Evolutionary conservation across 768 basidiomycete genomes (phyloP).

Genomic region (Suillus decipiens): DNA sequence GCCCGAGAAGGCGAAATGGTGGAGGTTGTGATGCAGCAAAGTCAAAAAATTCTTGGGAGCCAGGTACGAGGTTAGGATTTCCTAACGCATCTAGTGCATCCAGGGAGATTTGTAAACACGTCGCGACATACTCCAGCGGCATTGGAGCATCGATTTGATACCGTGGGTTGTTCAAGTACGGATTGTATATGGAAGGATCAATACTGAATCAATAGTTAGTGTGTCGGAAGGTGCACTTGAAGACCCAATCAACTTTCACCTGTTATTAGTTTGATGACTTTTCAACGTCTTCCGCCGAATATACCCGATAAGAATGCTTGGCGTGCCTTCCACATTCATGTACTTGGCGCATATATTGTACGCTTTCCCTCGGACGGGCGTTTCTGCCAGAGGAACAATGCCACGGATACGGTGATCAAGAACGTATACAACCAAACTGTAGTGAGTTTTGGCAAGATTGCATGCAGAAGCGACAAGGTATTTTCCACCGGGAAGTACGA

Average conservation of each 20-base stretch:
- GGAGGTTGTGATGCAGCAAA: conserved; percentile 36
- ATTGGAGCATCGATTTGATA: conserved; percentile 44
- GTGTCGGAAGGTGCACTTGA: conserved; percentile 6
- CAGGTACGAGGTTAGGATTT: conserved; percentile 41
- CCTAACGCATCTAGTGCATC: conserved; percentile 44
- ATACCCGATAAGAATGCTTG: conserved; percentile 61
- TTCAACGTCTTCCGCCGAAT: conserved; percentile 38
- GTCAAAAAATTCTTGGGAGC: conserved; percentile 39
- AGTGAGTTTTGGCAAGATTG: conserved; percentile 44
- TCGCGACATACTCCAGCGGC: conserved; percentile 46
- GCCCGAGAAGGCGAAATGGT: conserved; percentile 44
- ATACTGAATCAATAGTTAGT: conserved; percentile 23
- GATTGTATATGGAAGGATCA: conserved; percentile 34
- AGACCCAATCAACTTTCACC: neutral
- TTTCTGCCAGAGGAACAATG: conserved; percentile 47
- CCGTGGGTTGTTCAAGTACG: conserved; percentile 33
- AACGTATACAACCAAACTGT: conserved; percentile 53
- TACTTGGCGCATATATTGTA: conserved; percentile 64
- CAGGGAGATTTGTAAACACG: conserved; percentile 44
- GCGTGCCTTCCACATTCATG: conserved; percentile 42
- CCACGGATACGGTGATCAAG: conserved; percentile 54
- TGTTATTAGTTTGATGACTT: conserved; percentile 11
- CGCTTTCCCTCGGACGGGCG: conserved; percentile 50
- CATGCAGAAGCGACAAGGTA: conserved; percentile 63
- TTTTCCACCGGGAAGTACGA: conserved; percentile 65